A percentile compares a stretch with the other conserved stretches of the same genome.
Conservation (phyloP, 306 rosid genomes). For the Sophora flavescens region DNA sequence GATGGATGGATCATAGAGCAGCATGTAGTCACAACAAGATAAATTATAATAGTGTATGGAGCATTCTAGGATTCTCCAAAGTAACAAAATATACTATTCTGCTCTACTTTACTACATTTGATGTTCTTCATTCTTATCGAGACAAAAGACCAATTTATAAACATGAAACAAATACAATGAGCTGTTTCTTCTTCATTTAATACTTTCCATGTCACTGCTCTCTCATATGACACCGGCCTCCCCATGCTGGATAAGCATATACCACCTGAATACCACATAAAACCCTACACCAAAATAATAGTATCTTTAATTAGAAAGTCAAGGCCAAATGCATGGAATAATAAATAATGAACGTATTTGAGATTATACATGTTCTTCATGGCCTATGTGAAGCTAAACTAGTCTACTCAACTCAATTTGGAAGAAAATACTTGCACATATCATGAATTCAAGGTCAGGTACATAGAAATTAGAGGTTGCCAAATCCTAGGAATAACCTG, state of each 20-base stretch:
- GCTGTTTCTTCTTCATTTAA: constrained; percentile 89
- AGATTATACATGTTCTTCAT: background rate
- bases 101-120: constrained; percentile 48
- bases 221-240: constrained; percentile 90
- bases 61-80: constrained; percentile 55
- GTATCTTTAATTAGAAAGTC: background rate
- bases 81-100: constrained; percentile 42
- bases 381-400: constrained; percentile 8
- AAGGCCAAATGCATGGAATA: background rate
- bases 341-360: background rate
- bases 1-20: constrained; percentile 49
- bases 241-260: constrained; percentile 99
- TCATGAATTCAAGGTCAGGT: background rate
- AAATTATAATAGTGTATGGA: constrained; percentile 6
- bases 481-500: background rate
- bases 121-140: constrained; percentile 48
- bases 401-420: background rate
- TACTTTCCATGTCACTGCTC: constrained; percentile 99
- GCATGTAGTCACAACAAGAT: constrained; percentile 41
- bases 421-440: background rate
- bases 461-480: background rate
- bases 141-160: constrained; percentile 98
- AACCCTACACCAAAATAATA: constrained; percentile 65
- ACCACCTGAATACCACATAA: constrained; percentile 91
- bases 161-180: constrained; percentile 95